phyloP scores from a whole-genome alignment of 129 eudicot genomes.

The Centella asiatica region DNA sequence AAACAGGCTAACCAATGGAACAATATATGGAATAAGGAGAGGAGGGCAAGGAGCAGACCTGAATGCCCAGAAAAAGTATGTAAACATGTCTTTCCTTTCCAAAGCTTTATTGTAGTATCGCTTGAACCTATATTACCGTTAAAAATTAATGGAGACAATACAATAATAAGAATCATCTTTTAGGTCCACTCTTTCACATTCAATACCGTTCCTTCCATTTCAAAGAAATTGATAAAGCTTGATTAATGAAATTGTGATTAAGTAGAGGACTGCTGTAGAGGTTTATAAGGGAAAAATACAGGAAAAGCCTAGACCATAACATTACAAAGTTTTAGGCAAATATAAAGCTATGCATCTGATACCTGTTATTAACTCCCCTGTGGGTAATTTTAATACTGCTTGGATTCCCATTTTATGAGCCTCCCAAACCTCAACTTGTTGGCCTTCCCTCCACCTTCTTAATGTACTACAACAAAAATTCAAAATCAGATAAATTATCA shows the following conservation, averaged over 20 bases:
- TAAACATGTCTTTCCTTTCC: slow-evolving; percentile 76
- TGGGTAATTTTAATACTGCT: slow-evolving; percentile 60
- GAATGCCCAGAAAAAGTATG: slow-evolving; percentile 82
- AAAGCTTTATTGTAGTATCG: slow-evolving; percentile 83
- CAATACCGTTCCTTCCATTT: neutral
- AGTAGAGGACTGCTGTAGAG: neutral
- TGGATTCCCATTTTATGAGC: slow-evolving; percentile 88
- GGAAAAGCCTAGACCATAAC: slow-evolving; percentile 1
- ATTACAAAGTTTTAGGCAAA: neutral
- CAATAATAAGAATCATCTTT: too few relatives aligned
- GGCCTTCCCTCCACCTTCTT: slow-evolving; percentile 85
- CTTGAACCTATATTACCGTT: slow-evolving; percentile 70
- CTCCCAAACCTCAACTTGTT: slow-evolving; percentile 65
- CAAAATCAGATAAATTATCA: slow-evolving; percentile 8
- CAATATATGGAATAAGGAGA: neutral
- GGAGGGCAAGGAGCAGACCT: slow-evolving; percentile 31
- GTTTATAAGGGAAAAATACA: neutral
- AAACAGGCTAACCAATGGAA: neutral
- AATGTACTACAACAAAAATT: slow-evolving; percentile 49
- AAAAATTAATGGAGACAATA: too few relatives aligned
- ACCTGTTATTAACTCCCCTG: slow-evolving; percentile 96
- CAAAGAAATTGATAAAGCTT: neutral
- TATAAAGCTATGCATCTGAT: neutral
- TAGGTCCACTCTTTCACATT: neutral
- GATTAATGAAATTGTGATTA: neutral